Evolutionary conservation across 1,139 yeast genomes (phyloP).

Genomic region (Scheffersomyces parashehatae): DNA sequence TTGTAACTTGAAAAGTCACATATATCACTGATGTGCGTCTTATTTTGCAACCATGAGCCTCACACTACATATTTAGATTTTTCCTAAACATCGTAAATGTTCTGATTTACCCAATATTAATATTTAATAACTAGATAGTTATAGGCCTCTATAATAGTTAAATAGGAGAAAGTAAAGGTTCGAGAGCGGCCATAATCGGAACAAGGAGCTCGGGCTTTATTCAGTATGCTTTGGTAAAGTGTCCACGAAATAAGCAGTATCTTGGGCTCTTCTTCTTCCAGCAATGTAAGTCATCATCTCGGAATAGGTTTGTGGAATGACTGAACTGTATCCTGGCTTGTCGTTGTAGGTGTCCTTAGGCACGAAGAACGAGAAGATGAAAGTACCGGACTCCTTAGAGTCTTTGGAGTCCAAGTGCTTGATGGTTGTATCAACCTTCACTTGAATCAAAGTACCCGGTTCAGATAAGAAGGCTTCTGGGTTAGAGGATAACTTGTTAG

Average conservation of each 20-base stretch:
- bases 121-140: too few relatives aligned
- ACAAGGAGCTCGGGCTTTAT: too few relatives aligned
- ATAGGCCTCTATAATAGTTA: too few relatives aligned
- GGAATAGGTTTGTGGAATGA: slow-evolving; percentile 81
- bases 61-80: too few relatives aligned
- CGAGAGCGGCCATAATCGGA: too few relatives aligned
- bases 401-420: slow-evolving; percentile 63
- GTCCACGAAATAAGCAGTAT: slow-evolving; percentile 70
- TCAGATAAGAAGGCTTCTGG: slow-evolving; percentile 62
- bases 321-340: slow-evolving; percentile 55
- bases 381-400: slow-evolving; percentile 76
- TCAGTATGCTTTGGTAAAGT: slow-evolving; percentile 25
- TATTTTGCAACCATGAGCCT: too few relatives aligned
- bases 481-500: slow-evolving; percentile 53
- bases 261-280: slow-evolving; percentile 86
- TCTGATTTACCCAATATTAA: too few relatives aligned
- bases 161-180: too few relatives aligned
- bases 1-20: too few relatives aligned
- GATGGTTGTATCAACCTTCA: slow-evolving; percentile 80
- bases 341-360: slow-evolving; percentile 49
- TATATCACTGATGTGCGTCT: too few relatives aligned
- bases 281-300: slow-evolving; percentile 92
- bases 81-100: too few relatives aligned
- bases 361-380: slow-evolving; percentile 85
- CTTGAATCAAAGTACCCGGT: slow-evolving; percentile 89